These are phyloP conservation scores for Coelastrella sp. DNA, from an alignment of 139 green algal genomes.

Conservation along the genomic window DNA sequence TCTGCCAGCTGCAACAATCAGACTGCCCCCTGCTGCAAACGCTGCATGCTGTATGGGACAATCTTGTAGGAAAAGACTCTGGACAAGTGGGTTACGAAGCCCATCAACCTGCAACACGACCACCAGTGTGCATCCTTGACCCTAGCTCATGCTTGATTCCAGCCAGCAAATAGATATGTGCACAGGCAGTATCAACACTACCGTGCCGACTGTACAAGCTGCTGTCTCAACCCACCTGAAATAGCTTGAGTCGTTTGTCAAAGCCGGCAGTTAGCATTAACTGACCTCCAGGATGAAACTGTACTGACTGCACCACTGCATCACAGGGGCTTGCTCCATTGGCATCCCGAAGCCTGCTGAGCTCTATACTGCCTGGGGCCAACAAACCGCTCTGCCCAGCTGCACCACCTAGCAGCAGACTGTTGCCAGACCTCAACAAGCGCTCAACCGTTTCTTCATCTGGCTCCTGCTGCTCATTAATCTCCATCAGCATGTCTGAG, in stretches of 20 bases:
- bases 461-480: conserved; percentile 22
- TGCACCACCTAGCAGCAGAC: conserved; percentile 54
- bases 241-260: conserved; percentile 91
- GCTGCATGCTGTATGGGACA: conserved; percentile 86
- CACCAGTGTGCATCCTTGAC: background rate
- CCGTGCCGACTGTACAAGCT: background rate
- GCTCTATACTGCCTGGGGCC: conserved; percentile 66
- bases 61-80: conserved; percentile 88
- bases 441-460: conserved; percentile 35
- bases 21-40: conserved; percentile 75
- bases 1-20: conserved; percentile 76
- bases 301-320: conserved; percentile 75
- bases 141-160: background rate
- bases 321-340: conserved; percentile 74
- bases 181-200: background rate
- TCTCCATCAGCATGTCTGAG: background rate
- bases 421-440: conserved; percentile 50
- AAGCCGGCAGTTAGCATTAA: conserved; percentile 91
- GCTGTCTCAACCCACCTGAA: conserved; percentile 67
- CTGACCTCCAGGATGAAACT: conserved; percentile 88
- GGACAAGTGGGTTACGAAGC: conserved; percentile 83
- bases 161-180: background rate
- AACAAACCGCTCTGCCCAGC: conserved; percentile 25
- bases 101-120: conserved; percentile 76
- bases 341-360: conserved; percentile 80